Evolutionary conservation across 495 filamentous ascomycete genomes (phyloP), one percentile per base, ranked within the genome.

Genomic region (Astrocystis sublimbata): DNA sequence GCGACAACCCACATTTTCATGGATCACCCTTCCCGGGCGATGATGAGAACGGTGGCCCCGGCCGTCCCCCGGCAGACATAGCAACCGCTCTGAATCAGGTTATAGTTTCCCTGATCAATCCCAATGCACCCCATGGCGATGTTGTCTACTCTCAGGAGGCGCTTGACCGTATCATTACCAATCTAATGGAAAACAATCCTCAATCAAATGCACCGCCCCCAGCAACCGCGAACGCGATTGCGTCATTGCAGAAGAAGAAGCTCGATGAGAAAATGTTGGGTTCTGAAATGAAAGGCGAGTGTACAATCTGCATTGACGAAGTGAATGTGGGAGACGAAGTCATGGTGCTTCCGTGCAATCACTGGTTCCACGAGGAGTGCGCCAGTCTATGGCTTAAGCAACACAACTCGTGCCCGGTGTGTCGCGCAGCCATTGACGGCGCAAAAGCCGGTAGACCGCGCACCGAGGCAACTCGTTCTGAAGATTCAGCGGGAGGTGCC

Each of bases 121-220:
- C 88, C 31, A 72, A 73, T 31, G 85, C 79, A 7, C 79, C 81
- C 5, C 79, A 83, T 56, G 92, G 92, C 13, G 93, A 98, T 72
- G 91, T 87, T n/a, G 94, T 97, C 1, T 96, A 92, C 68, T 87
- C 89, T 1, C 91, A 97, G 77, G 92, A 94, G 75, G 92, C 90
- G 13, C 76, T 98, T 1, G 93, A 98, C 71, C 86, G 90, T 33
- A 89, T 98, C 60, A 88, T 98, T 42, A 88, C 91, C 1, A 84
- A 89, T 61, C 78, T 98, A 31, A 92, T 97, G 84, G 93, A 97
- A 66, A 86, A 90, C 58, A 87, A 89, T 51, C 81, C 82, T 19
- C 81, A 85, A 33, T 85, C 86, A 23, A 92, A 88, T 49, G 94
- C 92, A 1, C 88, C 92, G 2, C 91, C 92, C 2, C 93, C 94